Evolutionary conservation across 2,329 filamentous ascomycete species (phyloP), one percentile per base, ranked within the genome.

Genomic region (Chaetomium strumarium): DNA sequence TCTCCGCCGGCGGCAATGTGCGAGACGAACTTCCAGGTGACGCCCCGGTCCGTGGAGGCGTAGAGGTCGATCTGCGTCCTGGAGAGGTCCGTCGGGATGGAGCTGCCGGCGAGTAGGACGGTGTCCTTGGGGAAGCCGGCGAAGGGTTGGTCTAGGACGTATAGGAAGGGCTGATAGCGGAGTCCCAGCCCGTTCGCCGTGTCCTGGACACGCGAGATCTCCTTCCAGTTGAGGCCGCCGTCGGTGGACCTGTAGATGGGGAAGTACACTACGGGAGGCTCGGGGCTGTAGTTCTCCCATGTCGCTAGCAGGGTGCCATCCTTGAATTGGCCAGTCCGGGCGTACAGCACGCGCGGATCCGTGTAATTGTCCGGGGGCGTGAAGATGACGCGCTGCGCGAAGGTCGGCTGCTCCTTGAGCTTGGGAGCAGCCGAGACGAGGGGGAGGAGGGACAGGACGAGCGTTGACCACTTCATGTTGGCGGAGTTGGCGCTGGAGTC

Each of bases 41-140:
- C 60, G 7, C 84, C 85, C 41, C 71, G 68, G 63, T 89, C 82
- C 8, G 65, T 70, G 41, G 77, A 83, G 8, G 81, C 84, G 62
- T 88, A 89, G 8, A 89, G 69, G 55, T 88, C 85, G 45, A 89
- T 84, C 57, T 84, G 75, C 0, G 85, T 88, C 54, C 73, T 69
- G 5, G 50, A 48, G 38, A 52, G 45, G 38, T 77, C 81, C 29
- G 86, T 72, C 64, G 87, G 69, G 2, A 72, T 62, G 34, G 60
- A 61, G 58, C 83, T 83, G 29, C 78, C 79, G 56, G 77, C 84
- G 1, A 81, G 83, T 0, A 89, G 71, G 17, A 90, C 69, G 0
- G 84, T 88, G 2, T 84, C 86, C 4, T 75, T 76, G 1, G 74
- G 68, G 62, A 76, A 87, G 1, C 73, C 70, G 16, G 77, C 85